These are phyloP conservation scores for Globisporangium iwayamae DNA, from an alignment of 352 stramenopile genomes.

Conservation along the genomic window DNA sequence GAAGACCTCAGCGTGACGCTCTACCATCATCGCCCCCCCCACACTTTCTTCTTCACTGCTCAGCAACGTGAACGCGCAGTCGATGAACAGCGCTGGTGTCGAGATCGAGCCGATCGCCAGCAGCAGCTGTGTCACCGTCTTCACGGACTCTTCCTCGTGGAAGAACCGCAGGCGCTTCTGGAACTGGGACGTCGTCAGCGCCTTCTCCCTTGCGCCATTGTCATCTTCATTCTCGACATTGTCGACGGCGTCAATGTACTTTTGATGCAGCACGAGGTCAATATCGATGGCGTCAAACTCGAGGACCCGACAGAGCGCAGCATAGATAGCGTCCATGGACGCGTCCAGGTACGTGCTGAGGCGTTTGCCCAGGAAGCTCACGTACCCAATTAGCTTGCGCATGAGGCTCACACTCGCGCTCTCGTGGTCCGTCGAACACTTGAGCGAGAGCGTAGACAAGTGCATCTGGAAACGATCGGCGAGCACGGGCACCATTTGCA, in stretches of 20 bases:
- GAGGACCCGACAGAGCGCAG: conserved; percentile 41
- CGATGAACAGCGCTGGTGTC: conserved; percentile 62
- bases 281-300: conserved; percentile 70
- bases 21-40: background rate
- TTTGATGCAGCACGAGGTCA: conserved; percentile 65
- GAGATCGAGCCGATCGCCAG: conserved; percentile 37
- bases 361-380: conserved; percentile 38
- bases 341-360: conserved; percentile 50
- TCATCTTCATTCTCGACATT: conserved; percentile 4
- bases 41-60: background rate
- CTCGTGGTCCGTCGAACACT: conserved; percentile 62
- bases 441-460: conserved; percentile 59
- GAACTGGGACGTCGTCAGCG: conserved; percentile 63
- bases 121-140: conserved; percentile 42
- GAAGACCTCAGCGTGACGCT: conserved; percentile 34
- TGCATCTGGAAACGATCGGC: conserved; percentile 68
- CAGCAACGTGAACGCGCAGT: conserved; percentile 56
- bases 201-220: background rate
- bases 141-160: conserved; percentile 62
- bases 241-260: conserved; percentile 10
- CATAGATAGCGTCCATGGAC: conserved; percentile 44
- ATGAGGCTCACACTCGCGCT: conserved; percentile 50
- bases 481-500: conserved; percentile 57
- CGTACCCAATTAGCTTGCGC: conserved; percentile 68
- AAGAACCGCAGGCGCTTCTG: conserved; percentile 75